These are phyloP conservation scores for Tetraselmis chui DNA, from an alignment of 139 green algal species.

Conservation along the genomic window DNA sequence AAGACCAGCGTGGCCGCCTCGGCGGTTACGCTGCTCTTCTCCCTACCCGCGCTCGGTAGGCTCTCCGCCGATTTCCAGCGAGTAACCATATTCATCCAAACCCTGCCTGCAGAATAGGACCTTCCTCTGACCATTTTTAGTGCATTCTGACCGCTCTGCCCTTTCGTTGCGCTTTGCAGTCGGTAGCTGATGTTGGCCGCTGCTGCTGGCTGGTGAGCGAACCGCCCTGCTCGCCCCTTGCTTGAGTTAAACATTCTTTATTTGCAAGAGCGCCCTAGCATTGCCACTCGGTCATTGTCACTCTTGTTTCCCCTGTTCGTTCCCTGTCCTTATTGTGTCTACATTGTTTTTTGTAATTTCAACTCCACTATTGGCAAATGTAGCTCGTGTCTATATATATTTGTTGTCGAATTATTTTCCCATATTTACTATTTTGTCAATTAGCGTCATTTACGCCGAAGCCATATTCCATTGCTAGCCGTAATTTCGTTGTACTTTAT, in stretches of 20 bases:
- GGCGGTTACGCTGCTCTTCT: slow-evolving; percentile 35
- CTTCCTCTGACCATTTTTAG: too few species aligned
- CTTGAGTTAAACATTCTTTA: not conserved
- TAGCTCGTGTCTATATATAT: not conserved
- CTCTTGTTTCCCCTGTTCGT: not conserved
- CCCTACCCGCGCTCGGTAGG: slow-evolving; percentile 38
- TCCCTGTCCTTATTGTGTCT: not conserved
- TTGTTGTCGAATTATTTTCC: too few species aligned
- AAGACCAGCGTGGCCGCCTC: slow-evolving; percentile 18
- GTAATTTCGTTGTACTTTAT: too few species aligned
- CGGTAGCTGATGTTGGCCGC: slow-evolving; percentile 64
- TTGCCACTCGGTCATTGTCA: too few species aligned
- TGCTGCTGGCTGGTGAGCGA: slow-evolving; percentile 35
- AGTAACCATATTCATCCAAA: not conserved
- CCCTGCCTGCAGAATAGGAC: too few species aligned
- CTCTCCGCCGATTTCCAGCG: slow-evolving; percentile 1
- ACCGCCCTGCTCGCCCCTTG: not conserved
- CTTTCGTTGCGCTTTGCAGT: slow-evolving; percentile 20
- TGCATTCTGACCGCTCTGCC: not conserved
- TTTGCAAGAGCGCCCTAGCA: not conserved
- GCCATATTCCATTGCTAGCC: too few species aligned
- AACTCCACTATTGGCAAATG: not conserved
- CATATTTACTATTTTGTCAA: too few species aligned
- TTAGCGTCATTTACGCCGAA: too few species aligned
- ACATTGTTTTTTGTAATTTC: not conserved